Conservation (phyloP, 139 green algal genomes). For the Raphidocelis subcapitata region DNA sequence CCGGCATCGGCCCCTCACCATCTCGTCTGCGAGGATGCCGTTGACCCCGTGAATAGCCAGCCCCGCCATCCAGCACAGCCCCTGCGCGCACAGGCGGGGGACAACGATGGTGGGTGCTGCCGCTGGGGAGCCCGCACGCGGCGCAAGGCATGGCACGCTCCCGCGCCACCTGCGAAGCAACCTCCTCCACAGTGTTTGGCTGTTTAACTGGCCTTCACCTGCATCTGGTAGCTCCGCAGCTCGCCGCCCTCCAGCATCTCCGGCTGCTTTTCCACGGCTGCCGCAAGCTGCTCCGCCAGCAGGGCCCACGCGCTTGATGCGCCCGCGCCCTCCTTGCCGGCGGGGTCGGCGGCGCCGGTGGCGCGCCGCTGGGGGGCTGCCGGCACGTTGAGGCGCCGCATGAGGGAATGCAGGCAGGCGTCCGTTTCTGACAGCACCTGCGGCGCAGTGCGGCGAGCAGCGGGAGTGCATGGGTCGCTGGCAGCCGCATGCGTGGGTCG, state of each 20-base stretch:
- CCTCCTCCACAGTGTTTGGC: background rate
- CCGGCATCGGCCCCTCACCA: too few species aligned
- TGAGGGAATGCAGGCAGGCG: conserved; percentile 57
- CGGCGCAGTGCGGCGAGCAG: too few species aligned
- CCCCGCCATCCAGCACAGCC: conserved; percentile 96
- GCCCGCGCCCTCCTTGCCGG: background rate
- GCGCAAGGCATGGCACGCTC: background rate
- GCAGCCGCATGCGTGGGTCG: too few species aligned
- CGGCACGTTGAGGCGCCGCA: conserved; percentile 8
- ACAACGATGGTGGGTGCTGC: background rate
- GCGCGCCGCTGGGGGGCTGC: background rate
- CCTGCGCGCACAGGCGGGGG: conserved; percentile 24
- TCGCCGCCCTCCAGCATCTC: conserved; percentile 37
- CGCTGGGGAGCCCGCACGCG: background rate
- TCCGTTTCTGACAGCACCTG: too few species aligned
- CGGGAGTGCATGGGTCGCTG: too few species aligned
- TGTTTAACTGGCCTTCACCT: conserved; percentile 35
- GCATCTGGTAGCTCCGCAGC: conserved; percentile 76
- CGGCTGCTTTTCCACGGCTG: conserved; percentile 46
- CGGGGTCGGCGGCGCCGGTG: too few species aligned
- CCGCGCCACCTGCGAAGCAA: background rate
- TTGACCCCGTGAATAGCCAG: conserved; percentile 93
- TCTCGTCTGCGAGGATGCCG: conserved; percentile 97
- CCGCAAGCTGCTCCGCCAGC: conserved; percentile 17
- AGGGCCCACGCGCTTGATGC: background rate